Evolutionary conservation across 305 asterid species (phyloP).

Genomic region (Fraxinus angustifolia): DNA sequence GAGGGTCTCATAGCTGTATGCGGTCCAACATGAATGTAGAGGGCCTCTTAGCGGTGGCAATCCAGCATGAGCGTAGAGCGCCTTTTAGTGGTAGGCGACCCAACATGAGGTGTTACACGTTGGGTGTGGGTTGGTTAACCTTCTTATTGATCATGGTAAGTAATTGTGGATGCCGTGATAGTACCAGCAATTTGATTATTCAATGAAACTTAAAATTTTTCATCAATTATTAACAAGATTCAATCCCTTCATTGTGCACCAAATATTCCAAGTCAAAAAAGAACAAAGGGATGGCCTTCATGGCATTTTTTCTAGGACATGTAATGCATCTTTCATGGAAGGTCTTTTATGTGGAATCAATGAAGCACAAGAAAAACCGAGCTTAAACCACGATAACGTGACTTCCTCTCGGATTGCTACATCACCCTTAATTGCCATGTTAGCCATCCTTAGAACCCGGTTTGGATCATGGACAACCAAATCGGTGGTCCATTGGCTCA

Average conservation of each 20-base stretch:
- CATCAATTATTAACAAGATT: constrained; percentile 35
- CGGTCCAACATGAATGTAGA: too few species aligned
- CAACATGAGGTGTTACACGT: too few species aligned
- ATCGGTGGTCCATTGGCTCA: constrained; percentile 50
- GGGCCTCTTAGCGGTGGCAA: too few species aligned
- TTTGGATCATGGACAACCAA: constrained; percentile 39
- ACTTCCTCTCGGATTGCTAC: constrained; percentile 57
- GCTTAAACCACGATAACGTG: constrained; percentile 63
- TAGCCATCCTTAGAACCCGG: constrained; percentile 60
- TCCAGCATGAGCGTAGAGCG: too few species aligned
- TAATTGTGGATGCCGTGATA: too few species aligned
- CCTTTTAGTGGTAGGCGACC: too few species aligned
- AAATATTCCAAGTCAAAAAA: constrained; percentile 42
- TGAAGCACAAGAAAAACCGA: constrained; percentile 85
- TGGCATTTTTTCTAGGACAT: constrained; percentile 55
- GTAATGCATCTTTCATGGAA: constrained; percentile 74
- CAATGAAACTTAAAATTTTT: constrained; percentile 22
- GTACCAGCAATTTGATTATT: constrained; percentile 18
- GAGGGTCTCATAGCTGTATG: too few species aligned
- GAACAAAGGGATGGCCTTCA: constrained; percentile 27
- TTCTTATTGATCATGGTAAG: too few species aligned
- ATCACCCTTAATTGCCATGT: constrained; percentile 56
- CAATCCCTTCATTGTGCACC: constrained; percentile 19
- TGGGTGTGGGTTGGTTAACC: too few species aligned
- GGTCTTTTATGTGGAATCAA: constrained; percentile 82